phyloP scores from a whole-genome alignment of 768 basidiomycete genomes.

The Butyriboletus loyo region DNA sequence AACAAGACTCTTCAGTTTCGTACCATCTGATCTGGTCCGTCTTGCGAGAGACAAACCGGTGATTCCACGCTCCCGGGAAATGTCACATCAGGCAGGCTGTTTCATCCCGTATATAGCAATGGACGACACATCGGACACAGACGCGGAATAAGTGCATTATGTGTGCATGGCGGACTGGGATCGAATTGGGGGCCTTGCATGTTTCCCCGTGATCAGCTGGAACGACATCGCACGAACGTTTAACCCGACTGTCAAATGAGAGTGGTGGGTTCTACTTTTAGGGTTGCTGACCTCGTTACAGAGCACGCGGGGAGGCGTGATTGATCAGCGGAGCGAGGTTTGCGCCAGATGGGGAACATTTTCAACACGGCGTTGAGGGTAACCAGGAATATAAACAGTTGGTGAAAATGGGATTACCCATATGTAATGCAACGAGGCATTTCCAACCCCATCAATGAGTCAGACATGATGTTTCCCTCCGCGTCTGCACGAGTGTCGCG shows the following conservation, averaged over 20 bases:
- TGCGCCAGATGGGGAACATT: background rate
- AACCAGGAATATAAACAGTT: background rate
- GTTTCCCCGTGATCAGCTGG: background rate
- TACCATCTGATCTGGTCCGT: slow-evolving; percentile 4
- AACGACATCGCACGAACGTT: background rate
- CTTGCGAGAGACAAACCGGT: background rate
- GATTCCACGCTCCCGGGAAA: background rate
- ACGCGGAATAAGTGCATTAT: background rate
- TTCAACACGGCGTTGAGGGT: background rate
- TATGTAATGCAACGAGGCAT: slow-evolving; percentile 18
- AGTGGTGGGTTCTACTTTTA: background rate
- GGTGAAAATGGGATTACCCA: background rate
- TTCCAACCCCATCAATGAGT: background rate
- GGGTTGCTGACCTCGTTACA: slow-evolving; percentile 1
- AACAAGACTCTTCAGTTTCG: background rate
- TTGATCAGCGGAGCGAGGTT: slow-evolving; percentile 11
- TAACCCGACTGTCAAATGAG: slow-evolving; percentile 9
- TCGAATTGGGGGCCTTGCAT: background rate
- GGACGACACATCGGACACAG: background rate
- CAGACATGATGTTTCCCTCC: no score
- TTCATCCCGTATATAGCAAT: background rate
- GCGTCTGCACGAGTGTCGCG: background rate
- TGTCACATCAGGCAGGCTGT: background rate
- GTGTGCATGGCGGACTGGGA: background rate
- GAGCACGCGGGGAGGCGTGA: slow-evolving; percentile 5